A percentile compares a stretch with the other conserved stretches of the same genome.
Conservation (phyloP, 2,329 filamentous ascomycete species). For the Hypoxylon sp. region DNA sequence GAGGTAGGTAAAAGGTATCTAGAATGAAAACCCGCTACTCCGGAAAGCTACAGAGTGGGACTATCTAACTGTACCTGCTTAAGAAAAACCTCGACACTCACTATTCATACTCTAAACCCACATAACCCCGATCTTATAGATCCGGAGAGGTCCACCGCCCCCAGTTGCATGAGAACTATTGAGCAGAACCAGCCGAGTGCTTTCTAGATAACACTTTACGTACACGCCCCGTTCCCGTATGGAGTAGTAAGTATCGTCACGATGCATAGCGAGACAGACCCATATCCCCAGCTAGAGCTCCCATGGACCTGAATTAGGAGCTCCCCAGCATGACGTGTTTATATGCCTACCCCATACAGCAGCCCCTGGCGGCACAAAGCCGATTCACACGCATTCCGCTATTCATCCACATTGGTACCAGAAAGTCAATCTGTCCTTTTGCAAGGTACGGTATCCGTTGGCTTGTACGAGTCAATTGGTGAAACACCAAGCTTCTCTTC, state of each 20-base stretch:
- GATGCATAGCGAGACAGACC: slow-evolving; percentile 13
- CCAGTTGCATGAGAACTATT: slow-evolving; percentile 30
- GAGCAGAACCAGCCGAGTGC: slow-evolving; percentile 18
- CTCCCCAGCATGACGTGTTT: slow-evolving; percentile 14
- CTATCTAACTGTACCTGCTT: slow-evolving; percentile 29
- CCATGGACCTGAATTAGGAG: slow-evolving; percentile 2
- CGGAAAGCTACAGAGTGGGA: slow-evolving; percentile 21
- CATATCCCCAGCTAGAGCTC: slow-evolving; percentile 1
- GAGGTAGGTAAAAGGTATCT: neutral
- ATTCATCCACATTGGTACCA: slow-evolving; percentile 12
- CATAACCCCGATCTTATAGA: slow-evolving; percentile 24
- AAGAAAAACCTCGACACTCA: slow-evolving; percentile 21
- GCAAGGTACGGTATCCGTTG: slow-evolving; percentile 24
- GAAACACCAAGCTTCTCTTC: slow-evolving; percentile 20
- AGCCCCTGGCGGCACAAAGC: slow-evolving; percentile 16
- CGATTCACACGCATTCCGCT: slow-evolving; percentile 16
- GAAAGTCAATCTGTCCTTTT: slow-evolving; percentile 15
- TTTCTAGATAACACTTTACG: slow-evolving; percentile 10
- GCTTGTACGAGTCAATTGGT: slow-evolving; percentile 24
- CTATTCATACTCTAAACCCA: slow-evolving; percentile 13
- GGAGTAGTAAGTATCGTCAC: slow-evolving; percentile 14
- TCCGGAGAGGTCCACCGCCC: slow-evolving; percentile 23
- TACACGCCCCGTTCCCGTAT: slow-evolving; percentile 18
- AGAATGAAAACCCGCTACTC: slow-evolving; percentile 17
- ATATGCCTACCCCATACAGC: slow-evolving; percentile 32